These are phyloP conservation scores for Botryotinia globosa DNA, from an alignment of 2,329 filamentous ascomycete species.

Conservation along the genomic window DNA sequence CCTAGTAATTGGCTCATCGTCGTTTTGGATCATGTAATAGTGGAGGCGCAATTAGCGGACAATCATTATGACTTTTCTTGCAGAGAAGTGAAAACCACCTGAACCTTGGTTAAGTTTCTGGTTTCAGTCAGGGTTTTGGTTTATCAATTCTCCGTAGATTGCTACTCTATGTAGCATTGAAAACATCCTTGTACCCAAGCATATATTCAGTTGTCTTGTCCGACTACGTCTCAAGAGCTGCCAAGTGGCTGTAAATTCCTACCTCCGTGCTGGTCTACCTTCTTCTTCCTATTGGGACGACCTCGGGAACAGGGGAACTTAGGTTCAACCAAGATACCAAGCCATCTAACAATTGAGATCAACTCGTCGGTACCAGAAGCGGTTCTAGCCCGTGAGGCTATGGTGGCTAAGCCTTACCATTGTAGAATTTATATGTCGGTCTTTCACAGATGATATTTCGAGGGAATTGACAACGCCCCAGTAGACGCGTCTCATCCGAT, in stretches of 20 bases:
- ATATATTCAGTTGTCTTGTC: background rate
- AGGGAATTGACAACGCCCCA: background rate
- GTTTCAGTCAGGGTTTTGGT: background rate
- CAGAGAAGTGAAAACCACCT: no score
- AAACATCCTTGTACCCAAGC: background rate
- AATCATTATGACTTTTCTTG: background rate
- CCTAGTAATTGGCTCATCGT: conserved; percentile 6
- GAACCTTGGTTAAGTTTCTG: background rate
- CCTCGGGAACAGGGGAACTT: background rate
- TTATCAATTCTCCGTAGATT: background rate
- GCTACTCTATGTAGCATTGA: background rate
- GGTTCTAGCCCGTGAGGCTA: background rate
- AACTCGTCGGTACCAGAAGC: background rate
- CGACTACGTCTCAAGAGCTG: background rate
- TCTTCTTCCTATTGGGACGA: background rate
- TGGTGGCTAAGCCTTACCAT: conserved; percentile 13
- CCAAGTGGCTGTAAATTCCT: background rate
- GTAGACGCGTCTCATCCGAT: background rate
- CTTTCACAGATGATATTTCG: background rate
- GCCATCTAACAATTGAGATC: background rate
- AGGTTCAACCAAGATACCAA: background rate
- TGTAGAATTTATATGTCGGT: background rate
- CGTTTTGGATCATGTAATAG: conserved; percentile 9
- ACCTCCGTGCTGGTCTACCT: background rate
- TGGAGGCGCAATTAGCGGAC: conserved; percentile 15